Evolutionary conservation across 352 stramenopile species (phyloP).

Genomic region (Phytophthora constricta): DNA sequence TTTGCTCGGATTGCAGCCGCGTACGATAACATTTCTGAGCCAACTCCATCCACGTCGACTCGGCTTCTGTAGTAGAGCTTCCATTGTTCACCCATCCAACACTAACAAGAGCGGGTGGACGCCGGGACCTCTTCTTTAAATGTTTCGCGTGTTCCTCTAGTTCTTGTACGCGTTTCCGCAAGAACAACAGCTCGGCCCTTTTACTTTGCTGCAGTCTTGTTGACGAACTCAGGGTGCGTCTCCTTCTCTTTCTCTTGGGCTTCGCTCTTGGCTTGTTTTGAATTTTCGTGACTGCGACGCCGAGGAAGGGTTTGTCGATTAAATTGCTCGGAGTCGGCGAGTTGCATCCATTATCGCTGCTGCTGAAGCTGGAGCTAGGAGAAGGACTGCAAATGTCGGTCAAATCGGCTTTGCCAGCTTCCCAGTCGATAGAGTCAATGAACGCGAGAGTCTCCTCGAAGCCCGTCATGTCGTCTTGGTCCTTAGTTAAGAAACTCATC

Average conservation of each 20-base stretch:
- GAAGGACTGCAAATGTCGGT: neutral
- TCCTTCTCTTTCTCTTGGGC: slow-evolving; percentile 22
- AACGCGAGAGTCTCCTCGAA: slow-evolving; percentile 14
- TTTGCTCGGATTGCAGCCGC: slow-evolving; percentile 15
- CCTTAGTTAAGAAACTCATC: neutral
- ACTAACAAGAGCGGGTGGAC: neutral
- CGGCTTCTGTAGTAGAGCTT: neutral
- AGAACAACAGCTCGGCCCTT: slow-evolving; percentile 18
- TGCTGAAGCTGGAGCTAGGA: neutral
- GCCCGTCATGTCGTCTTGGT: neutral
- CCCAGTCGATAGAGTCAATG: slow-evolving; percentile 10
- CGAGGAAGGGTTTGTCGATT: neutral
- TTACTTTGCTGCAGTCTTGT: slow-evolving; percentile 29
- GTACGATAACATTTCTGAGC: slow-evolving; percentile 1
- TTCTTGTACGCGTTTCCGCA: slow-evolving; percentile 15
- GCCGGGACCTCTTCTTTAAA: neutral
- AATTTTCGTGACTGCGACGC: neutral
- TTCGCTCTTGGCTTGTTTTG: neutral
- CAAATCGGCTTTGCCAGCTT: neutral
- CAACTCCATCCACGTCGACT: slow-evolving; percentile 8
- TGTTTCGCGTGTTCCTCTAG: slow-evolving; percentile 10
- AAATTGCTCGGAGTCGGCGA: too few relatives aligned
- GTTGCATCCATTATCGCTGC: neutral
- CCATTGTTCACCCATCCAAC: too few relatives aligned
- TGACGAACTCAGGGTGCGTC: slow-evolving; percentile 24